A percentile compares a stretch with the other conserved stretches of the same genome.
These are phyloP conservation scores for Gnetum montanum DNA, from an alignment of 75 land plant species.

Conservation along the genomic window DNA sequence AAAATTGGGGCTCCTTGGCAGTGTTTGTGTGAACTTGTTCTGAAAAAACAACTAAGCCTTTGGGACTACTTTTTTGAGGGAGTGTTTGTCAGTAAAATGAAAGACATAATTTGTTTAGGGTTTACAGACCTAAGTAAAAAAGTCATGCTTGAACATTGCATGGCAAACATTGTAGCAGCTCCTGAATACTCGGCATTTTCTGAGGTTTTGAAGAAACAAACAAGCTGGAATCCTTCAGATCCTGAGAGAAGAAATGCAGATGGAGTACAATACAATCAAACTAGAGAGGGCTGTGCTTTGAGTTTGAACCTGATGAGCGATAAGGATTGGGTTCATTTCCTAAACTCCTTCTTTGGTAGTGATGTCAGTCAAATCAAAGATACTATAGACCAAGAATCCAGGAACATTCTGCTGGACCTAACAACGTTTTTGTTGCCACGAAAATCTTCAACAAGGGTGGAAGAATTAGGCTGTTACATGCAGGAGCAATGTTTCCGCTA, in stretches of 20 bases:
- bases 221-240: slow-evolving; percentile 44
- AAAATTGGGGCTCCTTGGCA: slow-evolving; percentile 90
- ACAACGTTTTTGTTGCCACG: slow-evolving; percentile 65
- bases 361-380: slow-evolving; percentile 70
- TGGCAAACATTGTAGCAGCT: slow-evolving; percentile 18
- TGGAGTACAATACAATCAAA: background rate
- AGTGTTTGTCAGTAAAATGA: slow-evolving; percentile 69
- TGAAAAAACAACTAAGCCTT: slow-evolving; percentile 56
- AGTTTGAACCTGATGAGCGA: slow-evolving; percentile 24
- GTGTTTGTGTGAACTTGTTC: slow-evolving; percentile 57
- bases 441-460: slow-evolving; percentile 49
- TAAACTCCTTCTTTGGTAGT: slow-evolving; percentile 60
- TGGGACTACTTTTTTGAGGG: slow-evolving; percentile 83
- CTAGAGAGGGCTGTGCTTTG: background rate
- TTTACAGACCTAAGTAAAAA: slow-evolving; percentile 34
- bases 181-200: slow-evolving; percentile 14
- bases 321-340: slow-evolving; percentile 36
- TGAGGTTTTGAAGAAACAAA: slow-evolving; percentile 14
- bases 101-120: slow-evolving; percentile 40
- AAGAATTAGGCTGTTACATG: slow-evolving; percentile 63
- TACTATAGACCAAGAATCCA: slow-evolving; percentile 50
- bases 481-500: slow-evolving; percentile 64
- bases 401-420: slow-evolving; percentile 51
- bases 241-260: slow-evolving; percentile 13
- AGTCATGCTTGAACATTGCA: slow-evolving; percentile 23